Conservation (phyloP, 805 yeast genomes). For the Lachancea cidri region DNA sequence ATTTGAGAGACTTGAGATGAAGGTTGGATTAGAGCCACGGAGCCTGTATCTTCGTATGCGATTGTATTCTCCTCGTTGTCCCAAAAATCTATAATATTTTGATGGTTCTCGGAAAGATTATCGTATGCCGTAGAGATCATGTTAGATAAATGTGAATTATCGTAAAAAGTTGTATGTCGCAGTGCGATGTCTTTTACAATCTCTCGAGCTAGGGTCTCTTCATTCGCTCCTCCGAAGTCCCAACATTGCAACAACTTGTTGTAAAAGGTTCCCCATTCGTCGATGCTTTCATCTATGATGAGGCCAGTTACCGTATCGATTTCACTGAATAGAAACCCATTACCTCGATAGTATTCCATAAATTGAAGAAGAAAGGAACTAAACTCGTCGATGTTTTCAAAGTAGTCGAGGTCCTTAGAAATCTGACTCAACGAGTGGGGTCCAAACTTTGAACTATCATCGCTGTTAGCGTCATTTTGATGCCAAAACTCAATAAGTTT, state of each 20-base stretch:
- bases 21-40: not conserved
- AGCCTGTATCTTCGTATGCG: not conserved
- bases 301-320: conserved; percentile 11
- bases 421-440: conserved; percentile 12
- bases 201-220: conserved; percentile 17
- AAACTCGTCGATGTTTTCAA: conserved; percentile 22
- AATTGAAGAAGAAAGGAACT: conserved; percentile 26
- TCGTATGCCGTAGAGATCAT: conserved; percentile 5
- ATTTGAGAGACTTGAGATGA: conserved; percentile 17
- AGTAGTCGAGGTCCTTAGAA: conserved; percentile 9
- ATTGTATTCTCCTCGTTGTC: conserved; percentile 11
- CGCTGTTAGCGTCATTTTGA: not conserved
- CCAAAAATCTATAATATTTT: conserved; percentile 23
- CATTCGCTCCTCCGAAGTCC: conserved; percentile 17
- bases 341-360: conserved; percentile 19
- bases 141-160: conserved; percentile 8
- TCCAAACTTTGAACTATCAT: not conserved
- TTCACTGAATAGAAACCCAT: conserved; percentile 18
- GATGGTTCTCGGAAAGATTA: conserved; percentile 12
- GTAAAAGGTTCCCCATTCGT: conserved; percentile 19
- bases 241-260: conserved; percentile 28
- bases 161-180: conserved; percentile 14
- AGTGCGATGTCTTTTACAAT: conserved; percentile 18
- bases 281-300: conserved; percentile 17
- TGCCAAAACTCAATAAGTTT: conserved; percentile 11